Conservation (phyloP, 495 filamentous ascomycete species). For the Xylaria intraflava region DNA sequence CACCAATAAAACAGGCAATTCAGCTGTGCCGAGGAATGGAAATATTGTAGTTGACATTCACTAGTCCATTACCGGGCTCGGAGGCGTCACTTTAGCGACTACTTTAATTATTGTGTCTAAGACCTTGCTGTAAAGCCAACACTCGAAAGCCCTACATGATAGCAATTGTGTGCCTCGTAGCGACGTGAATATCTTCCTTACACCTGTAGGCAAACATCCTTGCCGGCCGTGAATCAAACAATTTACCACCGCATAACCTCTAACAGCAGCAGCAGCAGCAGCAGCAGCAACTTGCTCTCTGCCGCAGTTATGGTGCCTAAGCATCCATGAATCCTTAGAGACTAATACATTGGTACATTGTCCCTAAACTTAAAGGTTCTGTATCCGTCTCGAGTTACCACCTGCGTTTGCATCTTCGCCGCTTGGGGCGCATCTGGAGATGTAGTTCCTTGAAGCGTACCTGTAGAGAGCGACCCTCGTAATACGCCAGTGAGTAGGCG, state of each 20-base stretch:
- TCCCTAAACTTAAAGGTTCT: too few relatives aligned
- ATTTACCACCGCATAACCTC: not conserved
- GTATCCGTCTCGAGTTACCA: too few relatives aligned
- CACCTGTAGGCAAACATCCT: not conserved
- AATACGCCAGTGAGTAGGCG: not conserved
- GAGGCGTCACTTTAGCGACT: not conserved
- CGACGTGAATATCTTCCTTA: not conserved
- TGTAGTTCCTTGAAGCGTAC: not conserved
- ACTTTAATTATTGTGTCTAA: not conserved
- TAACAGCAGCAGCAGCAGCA: not conserved
- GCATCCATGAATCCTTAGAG: not conserved
- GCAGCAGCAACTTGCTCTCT: not conserved
- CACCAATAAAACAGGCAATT: not conserved
- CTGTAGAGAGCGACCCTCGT: not conserved
- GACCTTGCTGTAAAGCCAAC: not conserved
- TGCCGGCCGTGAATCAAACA: not conserved
- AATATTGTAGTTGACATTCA: not conserved
- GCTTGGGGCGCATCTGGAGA: too few relatives aligned
- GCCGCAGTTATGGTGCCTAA: not conserved
- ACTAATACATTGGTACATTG: not conserved
- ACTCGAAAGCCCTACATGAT: not conserved
- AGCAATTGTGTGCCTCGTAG: constrained; percentile 18
- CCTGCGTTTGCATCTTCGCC: not conserved
- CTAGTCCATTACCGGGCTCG: not conserved
- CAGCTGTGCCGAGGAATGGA: not conserved